Base-by-base conservation (phyloP, 2,329 filamentous ascomycete genomes). In the Chrysoporthe deuterocubensis region DNA sequence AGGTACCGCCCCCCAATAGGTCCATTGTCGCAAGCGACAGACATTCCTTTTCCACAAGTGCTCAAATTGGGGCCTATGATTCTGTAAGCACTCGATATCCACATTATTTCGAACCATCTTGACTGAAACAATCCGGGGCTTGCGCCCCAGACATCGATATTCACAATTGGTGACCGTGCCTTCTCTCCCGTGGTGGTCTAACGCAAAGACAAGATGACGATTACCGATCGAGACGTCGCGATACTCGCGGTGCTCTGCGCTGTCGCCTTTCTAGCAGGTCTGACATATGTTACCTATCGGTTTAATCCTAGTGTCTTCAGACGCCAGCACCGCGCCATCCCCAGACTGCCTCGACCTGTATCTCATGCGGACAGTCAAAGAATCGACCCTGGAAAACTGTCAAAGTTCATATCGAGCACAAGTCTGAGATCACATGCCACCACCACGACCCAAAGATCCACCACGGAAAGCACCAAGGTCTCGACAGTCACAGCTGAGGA, bases 161-260 rank as follows among this genome's bases (percentile, higher is more conserved):
- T 46, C 44, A 18, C 8, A 14, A 4, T n/a, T 40, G 37, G 37
- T 9, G 6, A 40, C 37, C 37, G 37, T 40, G 37, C 37, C 37
- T 2, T 9, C 37, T n/a, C 6, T 13, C 44, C 44, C 13, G 8
- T n/a, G 44, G 44, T 3, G 13, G 13, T 13, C 13, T 4, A 46
- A 46, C 37, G 32, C 37, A 42, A 18, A 44, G 42, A 16, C 40
- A 60, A 60, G 8, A 60, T 60, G 58, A 4, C 42, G 6, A n/a
- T 60, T 40, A 11, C 16, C 18, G 58, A 44, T 40, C 21, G 42
- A 60, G 32, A 21, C 40, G 43, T 60, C 21, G 58, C 42, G n/a
- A 60, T 60, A 37, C 44, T 60, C n/a, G 58, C 58, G 18, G 58
- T 60, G 42, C 58, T 60, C n/a, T 40, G 18, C 18, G 21, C 58